Evolutionary conservation across 192 early-diverging fungal genomes (phyloP).

Genomic region (Mortierella hygrophila): DNA sequence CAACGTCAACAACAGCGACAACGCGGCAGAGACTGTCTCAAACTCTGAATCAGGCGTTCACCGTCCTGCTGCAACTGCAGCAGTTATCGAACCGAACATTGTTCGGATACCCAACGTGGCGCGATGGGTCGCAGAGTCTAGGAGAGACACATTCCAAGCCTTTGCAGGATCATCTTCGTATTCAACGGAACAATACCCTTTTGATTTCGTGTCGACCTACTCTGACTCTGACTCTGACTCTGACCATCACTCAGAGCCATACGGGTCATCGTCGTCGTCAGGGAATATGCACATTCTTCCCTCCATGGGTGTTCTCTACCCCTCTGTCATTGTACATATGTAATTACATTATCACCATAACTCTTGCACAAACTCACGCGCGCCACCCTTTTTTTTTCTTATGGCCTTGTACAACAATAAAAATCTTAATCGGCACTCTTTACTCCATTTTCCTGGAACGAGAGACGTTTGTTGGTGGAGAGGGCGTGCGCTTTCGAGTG

Average conservation of each 20-base stretch:
- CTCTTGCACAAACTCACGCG: no score
- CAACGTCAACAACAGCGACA: neutral
- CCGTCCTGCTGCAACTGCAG: neutral
- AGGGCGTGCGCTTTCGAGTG: neutral
- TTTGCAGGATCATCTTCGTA: neutral
- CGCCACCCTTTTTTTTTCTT: neutral
- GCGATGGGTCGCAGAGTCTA: slow-evolving; percentile 5
- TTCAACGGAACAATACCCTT: neutral
- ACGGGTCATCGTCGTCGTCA: neutral
- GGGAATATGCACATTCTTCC: neutral
- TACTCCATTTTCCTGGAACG: neutral
- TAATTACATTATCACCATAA: neutral
- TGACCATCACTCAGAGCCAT: neutral
- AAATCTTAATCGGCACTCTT: neutral
- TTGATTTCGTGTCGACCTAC: neutral
- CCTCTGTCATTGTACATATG: slow-evolving; percentile 2
- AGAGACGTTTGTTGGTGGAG: neutral
- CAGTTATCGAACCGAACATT: neutral
- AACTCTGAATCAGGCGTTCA: neutral
- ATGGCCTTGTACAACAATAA: neutral
- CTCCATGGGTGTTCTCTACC: neutral
- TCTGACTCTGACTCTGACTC: neutral
- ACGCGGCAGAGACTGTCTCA: neutral
- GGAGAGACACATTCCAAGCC: neutral
- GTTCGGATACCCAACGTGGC: neutral